phyloP scores from a whole-genome alignment of 1,139 yeast species.

The Scheffersomyces segobiensis region DNA sequence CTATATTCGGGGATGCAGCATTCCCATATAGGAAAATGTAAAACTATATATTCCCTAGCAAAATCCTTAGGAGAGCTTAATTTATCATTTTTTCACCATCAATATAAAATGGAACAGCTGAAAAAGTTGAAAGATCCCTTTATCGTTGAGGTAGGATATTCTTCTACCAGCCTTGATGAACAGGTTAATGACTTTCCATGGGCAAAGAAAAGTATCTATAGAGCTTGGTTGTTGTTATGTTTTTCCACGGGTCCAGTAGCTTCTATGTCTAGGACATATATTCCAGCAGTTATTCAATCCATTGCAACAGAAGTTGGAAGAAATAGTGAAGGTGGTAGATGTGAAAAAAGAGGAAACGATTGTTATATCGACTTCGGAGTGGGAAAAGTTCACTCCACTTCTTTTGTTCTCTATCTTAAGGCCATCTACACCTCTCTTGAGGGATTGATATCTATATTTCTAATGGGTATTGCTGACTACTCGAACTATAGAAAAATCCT shows the following conservation, averaged over 20 bases:
- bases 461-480: slow-evolving; percentile 47
- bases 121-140: too few relatives aligned
- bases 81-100: too few relatives aligned
- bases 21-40: too few relatives aligned
- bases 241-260: slow-evolving; percentile 45
- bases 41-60: too few relatives aligned
- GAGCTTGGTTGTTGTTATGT: slow-evolving; percentile 24
- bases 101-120: too few relatives aligned
- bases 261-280: slow-evolving; percentile 43
- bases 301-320: slow-evolving; percentile 35
- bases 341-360: slow-evolving; percentile 34
- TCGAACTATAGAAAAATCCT: slow-evolving; percentile 39
- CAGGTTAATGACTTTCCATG: slow-evolving; percentile 10
- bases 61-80: too few relatives aligned
- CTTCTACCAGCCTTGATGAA: too few relatives aligned
- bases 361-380: slow-evolving; percentile 40
- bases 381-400: slow-evolving; percentile 35
- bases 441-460: slow-evolving; percentile 36
- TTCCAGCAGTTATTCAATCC: slow-evolving; percentile 46
- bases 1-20: too few relatives aligned
- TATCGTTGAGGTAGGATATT: too few relatives aligned
- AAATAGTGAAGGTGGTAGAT: slow-evolving; percentile 23
- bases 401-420: slow-evolving; percentile 38
- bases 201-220: slow-evolving; percentile 18
- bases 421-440: slow-evolving; percentile 43